Conservation (phyloP, 202 grass and related monocot genomes). For the Alloteropsis angusta region DNA sequence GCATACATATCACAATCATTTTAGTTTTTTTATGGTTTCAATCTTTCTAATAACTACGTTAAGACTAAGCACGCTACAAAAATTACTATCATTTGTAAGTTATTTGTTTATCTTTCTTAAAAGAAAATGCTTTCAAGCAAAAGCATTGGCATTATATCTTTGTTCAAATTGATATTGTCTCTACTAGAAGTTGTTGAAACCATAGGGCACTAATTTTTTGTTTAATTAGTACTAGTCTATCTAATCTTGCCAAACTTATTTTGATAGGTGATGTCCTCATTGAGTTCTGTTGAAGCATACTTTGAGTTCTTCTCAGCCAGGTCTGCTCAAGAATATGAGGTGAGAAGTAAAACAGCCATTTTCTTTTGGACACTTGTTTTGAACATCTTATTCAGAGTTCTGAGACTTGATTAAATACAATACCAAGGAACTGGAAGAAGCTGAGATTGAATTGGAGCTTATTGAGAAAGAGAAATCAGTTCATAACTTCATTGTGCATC, state of each 20-base stretch:
- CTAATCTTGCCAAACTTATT: constrained; percentile 20
- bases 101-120: neutral
- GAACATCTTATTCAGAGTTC: constrained; percentile 7
- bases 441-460: constrained; percentile 90
- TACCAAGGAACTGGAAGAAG: constrained; percentile 89
- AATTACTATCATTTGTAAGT: neutral
- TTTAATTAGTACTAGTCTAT: constrained; percentile 15
- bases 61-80: neutral
- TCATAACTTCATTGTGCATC: constrained; percentile 16
- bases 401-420: constrained; percentile 34
- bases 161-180: constrained; percentile 11
- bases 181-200: constrained; percentile 9
- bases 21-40: neutral
- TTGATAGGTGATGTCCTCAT: constrained; percentile 69
- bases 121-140: constrained; percentile 29
- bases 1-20: neutral
- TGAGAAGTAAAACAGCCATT: constrained; percentile 24
- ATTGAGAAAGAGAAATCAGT: constrained; percentile 57
- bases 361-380: constrained; percentile 29
- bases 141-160: constrained; percentile 13
- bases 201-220: neutral
- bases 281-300: constrained; percentile 74
- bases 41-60: neutral
- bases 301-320: constrained; percentile 79
- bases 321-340: constrained; percentile 61